Evolutionary conservation across 2,329 filamentous ascomycete genomes (phyloP).

Genomic region (Pseudopithomyces chartarum): DNA sequence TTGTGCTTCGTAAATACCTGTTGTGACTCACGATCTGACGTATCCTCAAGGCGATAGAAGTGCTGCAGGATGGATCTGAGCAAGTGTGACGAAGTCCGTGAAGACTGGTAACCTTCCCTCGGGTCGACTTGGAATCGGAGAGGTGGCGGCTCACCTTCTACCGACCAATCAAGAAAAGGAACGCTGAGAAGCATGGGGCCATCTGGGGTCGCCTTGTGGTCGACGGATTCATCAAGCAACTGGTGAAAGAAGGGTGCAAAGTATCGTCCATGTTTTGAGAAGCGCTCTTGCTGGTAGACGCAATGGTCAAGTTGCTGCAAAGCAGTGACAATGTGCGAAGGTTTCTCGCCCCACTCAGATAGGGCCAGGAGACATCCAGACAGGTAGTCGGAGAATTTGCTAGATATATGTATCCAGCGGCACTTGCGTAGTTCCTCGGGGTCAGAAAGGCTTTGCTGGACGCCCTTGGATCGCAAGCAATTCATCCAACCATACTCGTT

Average conservation of each 20-base stretch:
- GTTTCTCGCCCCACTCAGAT: constrained; percentile 35
- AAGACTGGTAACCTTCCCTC: constrained; percentile 47
- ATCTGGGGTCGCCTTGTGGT: constrained; percentile 10
- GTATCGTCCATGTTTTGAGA: constrained; percentile 51
- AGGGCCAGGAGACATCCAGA: constrained; percentile 39
- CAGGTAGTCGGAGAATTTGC: constrained; percentile 48
- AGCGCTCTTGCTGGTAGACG: constrained; percentile 47
- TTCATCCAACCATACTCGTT: constrained; percentile 51
- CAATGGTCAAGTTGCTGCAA: constrained; percentile 43
- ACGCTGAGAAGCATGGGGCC: constrained; percentile 44
- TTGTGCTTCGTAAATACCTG: constrained; percentile 50
- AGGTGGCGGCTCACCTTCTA: constrained; percentile 44
- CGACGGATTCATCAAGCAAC: constrained; percentile 24
- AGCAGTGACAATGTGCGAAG: constrained; percentile 18
- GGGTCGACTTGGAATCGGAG: constrained; percentile 50
- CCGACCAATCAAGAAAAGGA: constrained; percentile 50
- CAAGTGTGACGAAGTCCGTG: constrained; percentile 45
- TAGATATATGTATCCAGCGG: constrained; percentile 51
- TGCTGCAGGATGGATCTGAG: constrained; percentile 49
- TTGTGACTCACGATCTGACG: constrained; percentile 46
- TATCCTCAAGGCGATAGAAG: constrained; percentile 52
- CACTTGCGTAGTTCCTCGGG: constrained; percentile 37
- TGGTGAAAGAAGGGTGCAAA: constrained; percentile 49
- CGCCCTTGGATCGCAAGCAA: constrained; percentile 37
- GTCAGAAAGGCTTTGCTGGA: constrained; percentile 37